These are phyloP conservation scores for Suillus subluteus DNA, from an alignment of 768 basidiomycete genomes.

Conservation along the genomic window DNA sequence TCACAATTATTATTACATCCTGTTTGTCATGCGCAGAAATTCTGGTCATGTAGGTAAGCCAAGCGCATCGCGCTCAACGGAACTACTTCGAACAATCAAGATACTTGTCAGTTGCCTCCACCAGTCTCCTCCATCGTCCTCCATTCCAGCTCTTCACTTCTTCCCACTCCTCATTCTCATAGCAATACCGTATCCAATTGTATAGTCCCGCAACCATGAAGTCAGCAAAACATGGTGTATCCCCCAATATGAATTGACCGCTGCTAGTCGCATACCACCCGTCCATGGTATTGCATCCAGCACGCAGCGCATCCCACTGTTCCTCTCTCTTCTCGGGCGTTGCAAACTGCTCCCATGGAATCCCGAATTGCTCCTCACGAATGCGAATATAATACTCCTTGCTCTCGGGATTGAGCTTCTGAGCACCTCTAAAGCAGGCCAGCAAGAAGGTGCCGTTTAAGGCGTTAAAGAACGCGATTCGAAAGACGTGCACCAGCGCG, in stretches of 20 bases:
- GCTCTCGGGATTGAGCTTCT: conserved; percentile 37
- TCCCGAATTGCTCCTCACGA: conserved; percentile 37
- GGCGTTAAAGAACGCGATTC: conserved; percentile 17
- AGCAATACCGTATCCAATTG: conserved; percentile 15
- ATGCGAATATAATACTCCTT: conserved; percentile 44
- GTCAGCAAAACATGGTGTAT: conserved; percentile 25
- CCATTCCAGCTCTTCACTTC: conserved; percentile 15
- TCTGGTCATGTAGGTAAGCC: not conserved
- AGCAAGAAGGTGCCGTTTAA: conserved; percentile 16
- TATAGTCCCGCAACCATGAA: conserved; percentile 24
- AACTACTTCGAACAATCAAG: conserved; percentile 13
- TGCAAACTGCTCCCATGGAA: conserved; percentile 39
- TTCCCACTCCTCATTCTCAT: conserved; percentile 17
- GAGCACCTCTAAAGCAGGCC: conserved; percentile 27
- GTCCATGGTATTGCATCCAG: conserved; percentile 28
- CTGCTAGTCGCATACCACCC: conserved; percentile 16
- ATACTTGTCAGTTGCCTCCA: conserved; percentile 23
- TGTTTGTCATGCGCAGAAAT: not conserved
- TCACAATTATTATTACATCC: not conserved
- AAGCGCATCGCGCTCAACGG: not conserved
- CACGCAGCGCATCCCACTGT: conserved; percentile 42
- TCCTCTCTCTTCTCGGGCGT: conserved; percentile 30
- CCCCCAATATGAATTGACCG: conserved; percentile 17
- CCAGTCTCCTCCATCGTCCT: conserved; percentile 18
- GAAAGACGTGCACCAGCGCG: conserved; percentile 38